These are phyloP conservation scores for Fonsecaea multimorphosa DNA, from an alignment of 2,329 filamentous ascomycete genomes.

Conservation along the genomic window DNA sequence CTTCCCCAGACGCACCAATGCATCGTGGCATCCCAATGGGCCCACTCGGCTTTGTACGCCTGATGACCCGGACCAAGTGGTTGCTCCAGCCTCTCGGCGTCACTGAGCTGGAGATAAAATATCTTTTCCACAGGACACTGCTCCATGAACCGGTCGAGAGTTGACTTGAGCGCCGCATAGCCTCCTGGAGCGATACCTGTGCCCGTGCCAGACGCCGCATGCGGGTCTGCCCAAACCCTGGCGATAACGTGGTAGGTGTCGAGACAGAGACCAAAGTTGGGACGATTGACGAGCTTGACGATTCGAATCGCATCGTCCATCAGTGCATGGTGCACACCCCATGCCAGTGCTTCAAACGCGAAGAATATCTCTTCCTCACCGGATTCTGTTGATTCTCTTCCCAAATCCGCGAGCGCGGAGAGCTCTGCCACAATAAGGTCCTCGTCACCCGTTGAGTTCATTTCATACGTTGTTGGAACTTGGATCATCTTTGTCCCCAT, in stretches of 20 bases:
- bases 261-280: slow-evolving; percentile 48
- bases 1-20: slow-evolving; percentile 38
- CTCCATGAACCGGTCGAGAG: slow-evolving; percentile 40
- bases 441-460: slow-evolving; percentile 41
- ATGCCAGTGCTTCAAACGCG: slow-evolving; percentile 47
- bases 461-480: slow-evolving; percentile 44
- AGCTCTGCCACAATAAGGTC: slow-evolving; percentile 43
- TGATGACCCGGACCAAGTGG: slow-evolving; percentile 41
- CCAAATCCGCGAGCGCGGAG: slow-evolving; percentile 44
- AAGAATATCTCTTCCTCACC: slow-evolving; percentile 28
- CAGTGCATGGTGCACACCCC: slow-evolving; percentile 43
- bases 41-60: slow-evolving; percentile 36
- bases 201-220: slow-evolving; percentile 19
- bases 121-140: slow-evolving; percentile 42
- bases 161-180: slow-evolving; percentile 24
- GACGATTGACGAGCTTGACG: slow-evolving; percentile 41
- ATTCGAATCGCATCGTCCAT: slow-evolving; percentile 45
- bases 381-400: background rate
- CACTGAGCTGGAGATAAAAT: slow-evolving; percentile 47
- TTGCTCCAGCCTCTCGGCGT: slow-evolving; percentile 40
- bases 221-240: slow-evolving; percentile 45
- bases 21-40: slow-evolving; percentile 5
- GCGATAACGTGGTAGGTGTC: slow-evolving; percentile 48
- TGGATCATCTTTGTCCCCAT: slow-evolving; percentile 44
- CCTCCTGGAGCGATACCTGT: slow-evolving; percentile 13